These are phyloP conservation scores for Thelephora terrestris DNA, from an alignment of 1,284 basidiomycete genomes.

Conservation along the genomic window DNA sequence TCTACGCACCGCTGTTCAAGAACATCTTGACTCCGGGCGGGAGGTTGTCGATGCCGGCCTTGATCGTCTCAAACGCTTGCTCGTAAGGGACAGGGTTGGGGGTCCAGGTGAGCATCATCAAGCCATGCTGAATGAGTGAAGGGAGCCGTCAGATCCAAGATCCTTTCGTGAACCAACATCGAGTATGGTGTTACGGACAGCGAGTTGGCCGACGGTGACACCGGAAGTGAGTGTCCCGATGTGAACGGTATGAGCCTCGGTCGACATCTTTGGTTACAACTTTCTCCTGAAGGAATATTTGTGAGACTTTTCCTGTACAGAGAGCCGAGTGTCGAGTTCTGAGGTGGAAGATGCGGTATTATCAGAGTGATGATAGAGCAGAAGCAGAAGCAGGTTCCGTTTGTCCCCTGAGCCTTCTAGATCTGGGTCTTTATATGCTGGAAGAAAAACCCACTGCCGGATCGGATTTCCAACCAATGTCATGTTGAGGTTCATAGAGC, in stretches of 20 bases:
- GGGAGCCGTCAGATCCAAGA: slow-evolving; percentile 1
- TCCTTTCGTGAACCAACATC: slow-evolving; percentile 1
- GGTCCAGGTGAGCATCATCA: slow-evolving; percentile 44
- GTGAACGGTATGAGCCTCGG: slow-evolving; percentile 13
- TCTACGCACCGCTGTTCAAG: slow-evolving; percentile 36
- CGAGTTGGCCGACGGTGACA: slow-evolving; percentile 26
- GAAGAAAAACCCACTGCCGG: too few species aligned
- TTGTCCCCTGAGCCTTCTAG: too few species aligned
- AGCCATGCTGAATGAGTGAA: slow-evolving; percentile 27
- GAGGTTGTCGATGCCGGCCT: slow-evolving; percentile 45
- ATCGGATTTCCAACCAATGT: too few species aligned
- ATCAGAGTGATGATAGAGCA: too few species aligned
- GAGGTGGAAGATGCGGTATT: too few species aligned
- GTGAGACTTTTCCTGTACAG: too few species aligned
- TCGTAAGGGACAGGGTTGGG: slow-evolving; percentile 35
- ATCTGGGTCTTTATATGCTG: too few species aligned
- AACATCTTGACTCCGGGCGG: slow-evolving; percentile 37
- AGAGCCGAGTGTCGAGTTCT: too few species aligned
- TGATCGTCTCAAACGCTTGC: slow-evolving; percentile 51
- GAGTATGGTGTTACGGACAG: slow-evolving; percentile 17
- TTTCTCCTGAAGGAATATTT: too few species aligned
- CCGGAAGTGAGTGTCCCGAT: slow-evolving; percentile 26
- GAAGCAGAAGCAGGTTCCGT: too few species aligned
- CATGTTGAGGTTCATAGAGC: too few species aligned
- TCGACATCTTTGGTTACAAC: slow-evolving; percentile 1